phyloP scores from a whole-genome alignment of 148 eudicot species.

The Euryodendron excelsum region DNA sequence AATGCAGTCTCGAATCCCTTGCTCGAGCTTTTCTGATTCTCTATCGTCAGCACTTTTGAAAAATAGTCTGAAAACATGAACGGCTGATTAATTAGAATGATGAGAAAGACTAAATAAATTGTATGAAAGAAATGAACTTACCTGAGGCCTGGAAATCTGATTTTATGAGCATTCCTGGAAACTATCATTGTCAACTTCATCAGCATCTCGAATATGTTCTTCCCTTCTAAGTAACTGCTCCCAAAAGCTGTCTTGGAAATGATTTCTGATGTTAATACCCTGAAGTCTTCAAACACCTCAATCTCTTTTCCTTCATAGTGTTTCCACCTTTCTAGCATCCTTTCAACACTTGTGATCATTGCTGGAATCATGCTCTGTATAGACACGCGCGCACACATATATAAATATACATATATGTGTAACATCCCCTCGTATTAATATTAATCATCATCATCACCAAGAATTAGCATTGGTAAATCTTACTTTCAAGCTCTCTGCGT shows the following conservation, averaged over 20 bases:
- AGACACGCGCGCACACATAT: background rate
- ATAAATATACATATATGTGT: no score
- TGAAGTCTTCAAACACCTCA: slow-evolving; percentile 22
- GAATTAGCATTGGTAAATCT: background rate
- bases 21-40: slow-evolving; percentile 7
- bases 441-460: background rate
- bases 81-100: no score
- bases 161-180: slow-evolving; percentile 11
- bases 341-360: slow-evolving; percentile 7
- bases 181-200: slow-evolving; percentile 10
- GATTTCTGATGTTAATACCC: slow-evolving; percentile 18
- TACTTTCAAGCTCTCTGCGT: slow-evolving; percentile 27
- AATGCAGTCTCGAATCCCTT: slow-evolving; percentile 15
- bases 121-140: background rate
- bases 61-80: background rate
- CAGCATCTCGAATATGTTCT: slow-evolving; percentile 18
- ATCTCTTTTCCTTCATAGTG: slow-evolving; percentile 16
- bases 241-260: slow-evolving; percentile 27
- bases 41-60: slow-evolving; percentile 6
- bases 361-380: slow-evolving; percentile 17
- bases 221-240: slow-evolving; percentile 20
- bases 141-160: slow-evolving; percentile 17
- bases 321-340: slow-evolving; percentile 20
- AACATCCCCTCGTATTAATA: background rate
- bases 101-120: background rate